phyloP scores from a whole-genome alignment of 164 flowering plant species.

The Pachysandra terminalis region DNA sequence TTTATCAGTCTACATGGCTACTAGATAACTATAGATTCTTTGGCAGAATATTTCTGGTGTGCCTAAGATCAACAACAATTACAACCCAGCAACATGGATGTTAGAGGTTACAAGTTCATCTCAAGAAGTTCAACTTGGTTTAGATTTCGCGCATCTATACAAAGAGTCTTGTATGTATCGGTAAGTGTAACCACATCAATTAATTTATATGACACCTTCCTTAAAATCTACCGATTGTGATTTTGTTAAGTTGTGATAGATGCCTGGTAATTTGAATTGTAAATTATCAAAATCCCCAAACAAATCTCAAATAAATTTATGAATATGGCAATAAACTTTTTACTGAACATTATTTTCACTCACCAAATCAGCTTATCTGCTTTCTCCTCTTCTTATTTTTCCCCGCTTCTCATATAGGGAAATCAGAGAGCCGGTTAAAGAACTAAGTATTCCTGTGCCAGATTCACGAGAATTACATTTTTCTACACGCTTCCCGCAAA shows the following conservation, averaged over 20 bases:
- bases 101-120: constrained; percentile 32
- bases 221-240: no score
- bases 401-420: constrained; percentile 14
- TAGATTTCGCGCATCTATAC: constrained; percentile 35
- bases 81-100: constrained; percentile 54
- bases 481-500: constrained; percentile 32
- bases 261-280: no score
- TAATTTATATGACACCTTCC: no score
- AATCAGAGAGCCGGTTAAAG: constrained; percentile 24
- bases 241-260: no score
- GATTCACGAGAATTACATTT: constrained; percentile 35
- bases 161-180: constrained; percentile 20
- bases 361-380: no score
- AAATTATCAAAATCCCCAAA: no score
- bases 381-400: no score
- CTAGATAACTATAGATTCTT: not conserved
- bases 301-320: no score
- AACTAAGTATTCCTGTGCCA: constrained; percentile 23
- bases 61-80: constrained; percentile 29
- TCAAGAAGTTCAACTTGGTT: constrained; percentile 29
- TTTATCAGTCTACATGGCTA: no score
- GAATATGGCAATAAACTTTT: no score
- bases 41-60: constrained; percentile 36
- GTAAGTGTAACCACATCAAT: constrained; percentile 15
- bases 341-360: no score